phyloP scores from a whole-genome alignment of 2,329 filamentous ascomycete species.

The Pyrenophora seminiperda region DNA sequence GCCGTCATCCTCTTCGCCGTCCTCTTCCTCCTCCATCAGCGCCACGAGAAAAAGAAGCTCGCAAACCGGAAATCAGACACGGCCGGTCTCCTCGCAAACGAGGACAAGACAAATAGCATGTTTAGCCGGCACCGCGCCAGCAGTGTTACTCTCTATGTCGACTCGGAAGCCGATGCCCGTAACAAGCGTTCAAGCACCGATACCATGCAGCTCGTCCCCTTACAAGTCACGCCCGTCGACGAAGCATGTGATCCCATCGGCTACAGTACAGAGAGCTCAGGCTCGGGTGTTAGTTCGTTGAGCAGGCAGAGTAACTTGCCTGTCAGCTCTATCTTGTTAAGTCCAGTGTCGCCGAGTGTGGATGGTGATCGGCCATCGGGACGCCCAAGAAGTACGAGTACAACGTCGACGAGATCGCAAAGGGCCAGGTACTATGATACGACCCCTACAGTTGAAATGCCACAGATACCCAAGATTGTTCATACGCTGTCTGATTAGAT shows the following conservation, averaged over 20 bases:
- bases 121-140: conserved; percentile 38
- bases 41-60: conserved; percentile 34
- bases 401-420: conserved; percentile 30
- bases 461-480: conserved; percentile 39
- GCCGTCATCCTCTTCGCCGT: conserved; percentile 25
- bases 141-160: conserved; percentile 40
- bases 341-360: conserved; percentile 23
- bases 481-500: conserved; percentile 31
- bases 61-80: conserved; percentile 27
- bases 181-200: conserved; percentile 32
- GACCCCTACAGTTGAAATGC: conserved; percentile 25
- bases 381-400: conserved; percentile 37
- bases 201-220: conserved; percentile 31
- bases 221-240: conserved; percentile 34
- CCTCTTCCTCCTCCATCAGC: conserved; percentile 29
- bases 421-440: conserved; percentile 38
- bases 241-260: conserved; percentile 21
- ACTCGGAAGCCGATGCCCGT: conserved; percentile 25
- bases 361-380: conserved; percentile 20
- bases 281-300: conserved; percentile 28
- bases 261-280: conserved; percentile 18
- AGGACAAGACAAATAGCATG: conserved; percentile 40
- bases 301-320: conserved; percentile 19
- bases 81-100: conserved; percentile 33
- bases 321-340: conserved; percentile 29